Percentiles rank a stretch among this genome's conserved stretches.
Conservation (phyloP, 2,329 filamentous ascomycete genomes). For the Aureobasidium lini region DNA sequence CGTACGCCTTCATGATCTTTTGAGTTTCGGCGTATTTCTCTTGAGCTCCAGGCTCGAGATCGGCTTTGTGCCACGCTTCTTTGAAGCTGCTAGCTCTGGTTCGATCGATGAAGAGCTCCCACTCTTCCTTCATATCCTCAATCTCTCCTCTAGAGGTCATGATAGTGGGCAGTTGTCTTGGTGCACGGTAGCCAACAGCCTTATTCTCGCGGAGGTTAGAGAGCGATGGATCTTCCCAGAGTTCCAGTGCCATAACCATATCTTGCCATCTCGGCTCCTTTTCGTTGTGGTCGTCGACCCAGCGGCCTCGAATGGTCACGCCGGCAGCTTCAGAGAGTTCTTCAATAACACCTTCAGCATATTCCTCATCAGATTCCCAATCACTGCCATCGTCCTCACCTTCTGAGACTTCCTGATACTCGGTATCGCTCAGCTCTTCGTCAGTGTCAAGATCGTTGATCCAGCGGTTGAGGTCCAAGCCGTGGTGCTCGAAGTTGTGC, state of each 20-base stretch:
- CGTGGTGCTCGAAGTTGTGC: slow-evolving; percentile 11
- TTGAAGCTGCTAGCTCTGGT: slow-evolving; percentile 33
- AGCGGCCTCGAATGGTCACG: slow-evolving; percentile 7
- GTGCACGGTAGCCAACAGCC: background rate
- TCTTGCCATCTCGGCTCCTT: slow-evolving; percentile 6
- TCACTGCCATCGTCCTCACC: slow-evolving; percentile 11
- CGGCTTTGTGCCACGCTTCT: slow-evolving; percentile 36
- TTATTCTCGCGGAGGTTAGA: background rate
- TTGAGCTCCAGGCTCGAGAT: slow-evolving; percentile 35
- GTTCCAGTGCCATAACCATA: slow-evolving; percentile 9
- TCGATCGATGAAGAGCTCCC: slow-evolving; percentile 18
- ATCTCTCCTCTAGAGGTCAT: slow-evolving; percentile 8
- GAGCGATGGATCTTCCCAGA: slow-evolving; percentile 3
- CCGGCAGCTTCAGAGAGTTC: slow-evolving; percentile 12
- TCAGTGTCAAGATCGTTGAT: slow-evolving; percentile 13
- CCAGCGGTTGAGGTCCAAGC: slow-evolving; percentile 11
- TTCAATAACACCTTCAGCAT: slow-evolving; percentile 11
- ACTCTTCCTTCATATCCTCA: slow-evolving; percentile 8
- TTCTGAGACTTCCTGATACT: slow-evolving; percentile 9
- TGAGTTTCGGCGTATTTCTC: slow-evolving; percentile 32
- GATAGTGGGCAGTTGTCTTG: background rate
- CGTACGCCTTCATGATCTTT: slow-evolving; percentile 25
- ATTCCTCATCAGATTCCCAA: slow-evolving; percentile 8
- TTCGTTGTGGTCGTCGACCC: slow-evolving; percentile 7
- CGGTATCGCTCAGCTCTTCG: slow-evolving; percentile 11